Evolutionary conservation across 129 eudicot genomes (phyloP).

Genomic region (Centrapalus pauciflorus): DNA sequence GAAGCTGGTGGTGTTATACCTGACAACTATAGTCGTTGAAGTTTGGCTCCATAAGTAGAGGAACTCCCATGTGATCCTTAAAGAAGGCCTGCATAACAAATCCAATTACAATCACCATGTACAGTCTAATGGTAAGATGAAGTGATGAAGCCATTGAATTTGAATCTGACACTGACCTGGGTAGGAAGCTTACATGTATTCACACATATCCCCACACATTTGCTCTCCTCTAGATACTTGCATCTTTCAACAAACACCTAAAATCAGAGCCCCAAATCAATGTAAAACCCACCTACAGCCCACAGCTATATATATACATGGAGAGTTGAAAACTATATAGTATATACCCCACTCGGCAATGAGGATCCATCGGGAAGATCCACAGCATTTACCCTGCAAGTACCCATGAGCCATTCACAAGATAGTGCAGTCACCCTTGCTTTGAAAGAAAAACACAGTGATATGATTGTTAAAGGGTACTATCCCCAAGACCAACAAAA

Average conservation of each 20-base stretch:
- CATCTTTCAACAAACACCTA: constrained; percentile 94
- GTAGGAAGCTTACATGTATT: constrained; percentile 97
- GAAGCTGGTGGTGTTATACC: too few species aligned
- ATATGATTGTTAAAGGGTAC: too few species aligned
- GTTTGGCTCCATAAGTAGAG: constrained; percentile 91
- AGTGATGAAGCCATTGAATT: background rate
- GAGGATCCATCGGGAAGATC: constrained; percentile 73
- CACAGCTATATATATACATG: background rate
- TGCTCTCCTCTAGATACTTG: constrained; percentile 94
- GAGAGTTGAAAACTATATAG: background rate
- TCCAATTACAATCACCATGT: background rate
- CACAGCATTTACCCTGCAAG: constrained; percentile 64
- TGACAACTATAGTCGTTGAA: constrained; percentile 89
- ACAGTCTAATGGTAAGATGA: too few species aligned
- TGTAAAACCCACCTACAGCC: background rate
- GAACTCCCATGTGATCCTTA: constrained; percentile 89
- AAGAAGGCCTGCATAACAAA: constrained; percentile 50
- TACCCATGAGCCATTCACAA: constrained; percentile 96
- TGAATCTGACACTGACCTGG: constrained; percentile 43
- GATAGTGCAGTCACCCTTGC: constrained; percentile 94
- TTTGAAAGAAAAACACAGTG: constrained; percentile 37
- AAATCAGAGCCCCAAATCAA: constrained; percentile 11
- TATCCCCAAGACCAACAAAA: too few species aligned
- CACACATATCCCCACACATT: constrained; percentile 88
- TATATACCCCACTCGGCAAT: constrained; percentile 67